These are phyloP conservation scores for Drosera spatulata DNA, from an alignment of 179 eudicot genomes.

Conservation along the genomic window DNA sequence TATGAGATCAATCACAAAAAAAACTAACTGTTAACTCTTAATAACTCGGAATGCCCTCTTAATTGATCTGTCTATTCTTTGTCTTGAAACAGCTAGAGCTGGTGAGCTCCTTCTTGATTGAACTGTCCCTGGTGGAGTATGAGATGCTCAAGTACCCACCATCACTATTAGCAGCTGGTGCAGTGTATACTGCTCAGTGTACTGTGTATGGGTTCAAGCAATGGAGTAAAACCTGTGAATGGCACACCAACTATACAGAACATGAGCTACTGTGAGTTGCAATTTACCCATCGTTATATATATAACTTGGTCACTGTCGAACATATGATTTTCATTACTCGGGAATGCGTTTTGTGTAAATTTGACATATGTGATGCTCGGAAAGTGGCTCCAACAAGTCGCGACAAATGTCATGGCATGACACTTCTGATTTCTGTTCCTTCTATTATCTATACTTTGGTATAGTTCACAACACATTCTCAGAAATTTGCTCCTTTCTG, in stretches of 20 bases:
- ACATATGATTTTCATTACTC: not conserved
- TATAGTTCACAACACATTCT: too few species aligned
- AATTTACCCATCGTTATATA: not conserved
- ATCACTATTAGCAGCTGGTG: constrained; percentile 48
- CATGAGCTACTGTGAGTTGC: constrained; percentile 28
- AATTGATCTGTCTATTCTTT: not conserved
- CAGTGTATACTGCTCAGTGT: constrained; percentile 55
- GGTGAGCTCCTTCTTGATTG: constrained; percentile 29
- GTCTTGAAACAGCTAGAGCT: constrained; percentile 32
- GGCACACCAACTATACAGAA: constrained; percentile 33
- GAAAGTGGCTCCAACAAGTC: too few species aligned
- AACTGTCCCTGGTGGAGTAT: constrained; percentile 45
- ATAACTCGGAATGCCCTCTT: not conserved
- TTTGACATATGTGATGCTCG: too few species aligned
- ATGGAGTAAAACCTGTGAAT: constrained; percentile 44
- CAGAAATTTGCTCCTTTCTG: not conserved
- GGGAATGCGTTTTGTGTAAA: too few species aligned
- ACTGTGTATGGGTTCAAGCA: constrained; percentile 33
- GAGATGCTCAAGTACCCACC: constrained; percentile 52
- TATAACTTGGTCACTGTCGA: too few species aligned
- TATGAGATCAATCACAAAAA: not conserved
- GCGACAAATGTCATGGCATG: too few species aligned
- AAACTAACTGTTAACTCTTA: not conserved
- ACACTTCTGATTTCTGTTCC: too few species aligned
- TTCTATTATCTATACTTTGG: too few species aligned